These are phyloP conservation scores for Stromatinia cepivora DNA, from an alignment of 2,329 filamentous ascomycete genomes.

Conservation along the genomic window DNA sequence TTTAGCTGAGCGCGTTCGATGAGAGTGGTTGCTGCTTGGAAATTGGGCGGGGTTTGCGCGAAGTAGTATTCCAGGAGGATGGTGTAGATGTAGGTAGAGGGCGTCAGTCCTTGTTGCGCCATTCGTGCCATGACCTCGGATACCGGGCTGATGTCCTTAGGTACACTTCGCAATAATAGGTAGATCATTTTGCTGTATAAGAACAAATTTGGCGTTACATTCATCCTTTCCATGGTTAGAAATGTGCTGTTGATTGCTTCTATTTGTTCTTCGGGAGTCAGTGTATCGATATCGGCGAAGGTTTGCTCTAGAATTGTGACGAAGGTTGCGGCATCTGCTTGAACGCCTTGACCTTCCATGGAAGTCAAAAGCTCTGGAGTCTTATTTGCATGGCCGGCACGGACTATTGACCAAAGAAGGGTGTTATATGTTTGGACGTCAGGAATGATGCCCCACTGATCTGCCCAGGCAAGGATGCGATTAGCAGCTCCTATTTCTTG, in stretches of 20 bases:
- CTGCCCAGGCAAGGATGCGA: constrained; percentile 52
- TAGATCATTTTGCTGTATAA: constrained; percentile 72
- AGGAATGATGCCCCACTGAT: constrained; percentile 47
- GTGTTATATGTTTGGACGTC: constrained; percentile 62
- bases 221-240: constrained; percentile 55
- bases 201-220: constrained; percentile 59
- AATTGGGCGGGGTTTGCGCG: constrained; percentile 55
- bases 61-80: constrained; percentile 71
- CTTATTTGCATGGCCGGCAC: constrained; percentile 49
- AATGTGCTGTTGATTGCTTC: constrained; percentile 56
- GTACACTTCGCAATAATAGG: constrained; percentile 50
- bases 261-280: constrained; percentile 51
- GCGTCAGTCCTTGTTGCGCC: constrained; percentile 50
- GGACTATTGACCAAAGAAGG: constrained; percentile 62
- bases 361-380: constrained; percentile 54
- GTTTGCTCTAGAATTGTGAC: constrained; percentile 68
- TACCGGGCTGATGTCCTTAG: constrained; percentile 49
- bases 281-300: constrained; percentile 46
- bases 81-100: constrained; percentile 69
- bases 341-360: constrained; percentile 58
- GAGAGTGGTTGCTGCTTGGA: constrained; percentile 59
- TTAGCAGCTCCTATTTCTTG: constrained; percentile 51
- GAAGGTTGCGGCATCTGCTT: constrained; percentile 68
- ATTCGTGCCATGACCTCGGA: constrained; percentile 65
- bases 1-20: constrained; percentile 50